phyloP scores from a whole-genome alignment of 2,329 filamentous ascomycete genomes.

The Fusarium algeriense region DNA sequence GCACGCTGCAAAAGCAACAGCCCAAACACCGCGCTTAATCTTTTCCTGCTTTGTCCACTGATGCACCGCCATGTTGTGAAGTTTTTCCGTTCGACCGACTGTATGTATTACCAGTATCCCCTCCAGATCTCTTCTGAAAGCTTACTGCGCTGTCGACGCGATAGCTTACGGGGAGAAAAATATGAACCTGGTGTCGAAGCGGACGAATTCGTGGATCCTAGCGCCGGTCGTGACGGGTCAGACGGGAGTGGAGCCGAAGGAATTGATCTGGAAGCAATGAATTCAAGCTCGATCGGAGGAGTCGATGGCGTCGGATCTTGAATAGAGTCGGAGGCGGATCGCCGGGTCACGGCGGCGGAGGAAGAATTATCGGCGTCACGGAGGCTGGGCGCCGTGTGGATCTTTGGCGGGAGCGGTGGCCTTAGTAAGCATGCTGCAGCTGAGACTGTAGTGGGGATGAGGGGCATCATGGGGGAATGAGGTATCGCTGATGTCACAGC shows the following conservation, averaged over 20 bases:
- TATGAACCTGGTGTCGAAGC: constrained; percentile 4
- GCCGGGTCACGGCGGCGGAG: constrained; percentile 24
- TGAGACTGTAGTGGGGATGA: constrained; percentile 23
- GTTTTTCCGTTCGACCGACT: not conserved
- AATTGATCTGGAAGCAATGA: not conserved
- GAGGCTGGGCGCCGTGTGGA: constrained; percentile 22
- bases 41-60: constrained; percentile 52
- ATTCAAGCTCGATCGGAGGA: constrained; percentile 26
- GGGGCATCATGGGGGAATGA: constrained; percentile 25
- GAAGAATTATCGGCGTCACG: constrained; percentile 24
- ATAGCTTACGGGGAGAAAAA: constrained; percentile 21
- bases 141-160: constrained; percentile 37
- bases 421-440: constrained; percentile 40
- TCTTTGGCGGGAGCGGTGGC: constrained; percentile 13
- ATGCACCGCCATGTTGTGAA: constrained; percentile 28
- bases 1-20: constrained; percentile 61
- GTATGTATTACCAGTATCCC: constrained; percentile 43
- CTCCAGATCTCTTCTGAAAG: constrained; percentile 46
- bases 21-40: constrained; percentile 53
- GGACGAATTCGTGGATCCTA: not conserved
- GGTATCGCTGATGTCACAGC: constrained; percentile 24
- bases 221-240: not conserved
- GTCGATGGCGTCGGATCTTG: constrained; percentile 11
- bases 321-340: constrained; percentile 24
- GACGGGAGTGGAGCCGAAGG: not conserved